phyloP scores from a whole-genome alignment of 1,284 basidiomycete species.

The Singerocomus inundabilis region DNA sequence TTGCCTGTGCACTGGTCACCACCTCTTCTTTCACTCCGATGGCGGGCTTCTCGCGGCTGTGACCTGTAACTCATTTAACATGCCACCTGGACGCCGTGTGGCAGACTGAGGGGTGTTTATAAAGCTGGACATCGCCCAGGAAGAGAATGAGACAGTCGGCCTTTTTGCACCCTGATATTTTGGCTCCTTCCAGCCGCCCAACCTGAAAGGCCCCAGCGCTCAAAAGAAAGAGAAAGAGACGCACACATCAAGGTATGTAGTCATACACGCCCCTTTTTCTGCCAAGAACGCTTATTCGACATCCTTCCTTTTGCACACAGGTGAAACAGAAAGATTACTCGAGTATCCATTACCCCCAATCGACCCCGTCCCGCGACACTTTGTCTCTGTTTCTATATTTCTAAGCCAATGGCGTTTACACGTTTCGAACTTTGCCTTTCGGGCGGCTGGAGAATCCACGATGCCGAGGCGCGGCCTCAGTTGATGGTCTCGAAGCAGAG shows the following conservation, averaged over 20 bases:
- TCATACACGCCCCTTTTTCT: too few relatives aligned
- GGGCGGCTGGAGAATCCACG: constrained; percentile 29
- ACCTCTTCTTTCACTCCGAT: constrained; percentile 16
- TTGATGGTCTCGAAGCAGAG: constrained; percentile 24
- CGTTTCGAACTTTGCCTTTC: constrained; percentile 28
- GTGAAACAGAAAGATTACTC: not conserved
- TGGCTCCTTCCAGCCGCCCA: too few relatives aligned
- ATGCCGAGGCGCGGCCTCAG: constrained; percentile 24
- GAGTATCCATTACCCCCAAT: not conserved
- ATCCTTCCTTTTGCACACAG: too few relatives aligned
- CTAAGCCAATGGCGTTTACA: constrained; percentile 27
- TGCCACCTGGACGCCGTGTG: constrained; percentile 30
- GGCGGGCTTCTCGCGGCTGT: constrained; percentile 28
- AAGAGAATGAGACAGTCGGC: constrained; percentile 1
- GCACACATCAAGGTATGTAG: constrained; percentile 9
- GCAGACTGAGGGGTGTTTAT: constrained; percentile 28
- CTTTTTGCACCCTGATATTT: too few relatives aligned
- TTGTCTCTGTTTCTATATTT: too few relatives aligned
- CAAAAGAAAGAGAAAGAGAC: not conserved
- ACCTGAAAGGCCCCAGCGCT: too few relatives aligned
- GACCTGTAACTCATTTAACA: constrained; percentile 15
- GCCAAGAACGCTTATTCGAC: too few relatives aligned
- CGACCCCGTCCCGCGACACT: constrained; percentile 4
- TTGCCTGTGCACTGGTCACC: constrained; percentile 7
- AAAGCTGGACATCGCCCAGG: constrained; percentile 10